phyloP scores from a whole-genome alignment of 805 yeast genomes.

The Millerago galiae region DNA sequence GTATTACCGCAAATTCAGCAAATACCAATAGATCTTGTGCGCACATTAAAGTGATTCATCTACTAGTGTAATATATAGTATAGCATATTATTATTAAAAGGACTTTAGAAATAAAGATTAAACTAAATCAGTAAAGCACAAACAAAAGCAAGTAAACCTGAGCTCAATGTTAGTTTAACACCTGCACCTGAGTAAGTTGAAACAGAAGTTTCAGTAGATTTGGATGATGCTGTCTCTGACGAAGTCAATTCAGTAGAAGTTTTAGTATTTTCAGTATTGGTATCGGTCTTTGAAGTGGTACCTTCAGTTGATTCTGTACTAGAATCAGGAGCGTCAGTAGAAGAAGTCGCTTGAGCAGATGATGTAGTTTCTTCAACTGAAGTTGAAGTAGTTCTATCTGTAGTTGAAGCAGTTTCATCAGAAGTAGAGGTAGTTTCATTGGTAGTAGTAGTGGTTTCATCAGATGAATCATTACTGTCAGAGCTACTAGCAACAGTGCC shows the following conservation, averaged over 20 bases:
- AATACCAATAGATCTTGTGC: background rate
- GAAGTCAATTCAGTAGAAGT: background rate
- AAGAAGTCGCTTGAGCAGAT: background rate
- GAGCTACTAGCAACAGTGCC: background rate
- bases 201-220: background rate
- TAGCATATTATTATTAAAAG: background rate
- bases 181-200: conserved; percentile 1
- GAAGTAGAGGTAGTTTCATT: background rate
- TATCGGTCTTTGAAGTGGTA: background rate
- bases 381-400: background rate
- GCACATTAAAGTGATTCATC: too few relatives aligned
- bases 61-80: too few relatives aligned
- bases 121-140: conserved; percentile 5
- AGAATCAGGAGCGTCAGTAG: background rate
- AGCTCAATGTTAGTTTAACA: background rate
- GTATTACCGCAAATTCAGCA: too few relatives aligned
- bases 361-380: background rate
- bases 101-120: background rate
- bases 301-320: conserved; percentile 3
- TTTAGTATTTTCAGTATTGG: background rate
- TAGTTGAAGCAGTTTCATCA: background rate
- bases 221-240: too few relatives aligned
- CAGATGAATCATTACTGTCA: background rate
- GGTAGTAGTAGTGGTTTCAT: background rate
- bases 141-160: conserved; percentile 3